A percentile compares a stretch with the other conserved stretches of the same genome.
Evolutionary conservation across 1,284 basidiomycete genomes (phyloP).

Genomic region (Pseudozyma hubeiensis): DNA sequence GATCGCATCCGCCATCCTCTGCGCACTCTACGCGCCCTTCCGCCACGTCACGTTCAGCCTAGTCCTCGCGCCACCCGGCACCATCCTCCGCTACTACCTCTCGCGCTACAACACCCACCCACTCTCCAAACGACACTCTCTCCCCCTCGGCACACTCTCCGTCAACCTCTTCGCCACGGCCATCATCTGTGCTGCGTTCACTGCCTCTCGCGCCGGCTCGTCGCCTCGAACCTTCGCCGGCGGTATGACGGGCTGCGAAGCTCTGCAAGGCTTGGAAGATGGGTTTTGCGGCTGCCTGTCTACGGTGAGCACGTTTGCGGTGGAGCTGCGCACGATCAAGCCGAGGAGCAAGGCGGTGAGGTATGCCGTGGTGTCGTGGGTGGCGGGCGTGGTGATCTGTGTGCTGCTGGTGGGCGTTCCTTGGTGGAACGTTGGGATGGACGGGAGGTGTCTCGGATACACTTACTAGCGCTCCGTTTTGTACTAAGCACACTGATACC

Average conservation of each 20-base stretch:
- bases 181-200: conserved; percentile 48
- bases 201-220: conserved; percentile 42
- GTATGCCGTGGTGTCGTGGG: conserved; percentile 58
- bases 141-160: conserved; percentile 84
- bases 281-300: conserved; percentile 96
- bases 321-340: conserved; percentile 78
- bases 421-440: conserved; percentile 61
- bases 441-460: conserved; percentile 52
- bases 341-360: conserved; percentile 49
- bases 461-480: conserved; percentile 4
- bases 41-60: conserved; percentile 87
- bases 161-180: conserved; percentile 80
- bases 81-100: conserved; percentile 84
- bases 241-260: conserved; percentile 50
- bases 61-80: conserved; percentile 88
- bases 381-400: conserved; percentile 49
- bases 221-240: conserved; percentile 8
- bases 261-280: conserved; percentile 74
- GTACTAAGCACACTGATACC: background rate
- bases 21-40: conserved; percentile 80
- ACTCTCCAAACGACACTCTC: conserved; percentile 72
- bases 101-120: conserved; percentile 77
- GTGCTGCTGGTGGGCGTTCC: conserved; percentile 60
- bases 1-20: conserved; percentile 76
- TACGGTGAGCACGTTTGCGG: conserved; percentile 92